Conservation (phyloP, 2,329 filamentous ascomycete species). For the Hypoxylon sp. region DNA sequence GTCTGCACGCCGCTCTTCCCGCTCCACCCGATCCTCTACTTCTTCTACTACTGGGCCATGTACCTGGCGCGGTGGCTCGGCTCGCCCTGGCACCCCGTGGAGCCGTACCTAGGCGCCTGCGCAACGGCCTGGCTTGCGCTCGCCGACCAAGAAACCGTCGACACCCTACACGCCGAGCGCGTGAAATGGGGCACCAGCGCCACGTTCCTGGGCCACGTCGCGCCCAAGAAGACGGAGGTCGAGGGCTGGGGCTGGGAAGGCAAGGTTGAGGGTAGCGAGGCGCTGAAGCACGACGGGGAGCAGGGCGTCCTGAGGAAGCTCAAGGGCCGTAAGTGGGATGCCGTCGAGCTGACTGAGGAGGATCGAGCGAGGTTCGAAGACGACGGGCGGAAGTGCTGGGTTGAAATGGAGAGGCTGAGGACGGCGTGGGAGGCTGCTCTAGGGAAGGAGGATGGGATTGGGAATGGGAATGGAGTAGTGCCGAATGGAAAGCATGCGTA, state of each 20-base stretch:
- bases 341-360: conserved; percentile 72
- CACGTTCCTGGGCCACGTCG: conserved; percentile 69
- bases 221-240: conserved; percentile 83
- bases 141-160: conserved; percentile 72
- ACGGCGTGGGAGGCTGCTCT: conserved; percentile 72
- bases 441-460: conserved; percentile 27
- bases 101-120: conserved; percentile 82
- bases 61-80: conserved; percentile 82
- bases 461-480: background rate
- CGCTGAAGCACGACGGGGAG: conserved; percentile 61
- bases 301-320: conserved; percentile 65
- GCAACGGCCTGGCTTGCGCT: conserved; percentile 85
- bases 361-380: conserved; percentile 73
- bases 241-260: conserved; percentile 87
- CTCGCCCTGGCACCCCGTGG: conserved; percentile 87
- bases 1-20: conserved; percentile 86
- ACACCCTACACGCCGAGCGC: conserved; percentile 68
- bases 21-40: conserved; percentile 77
- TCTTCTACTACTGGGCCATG: conserved; percentile 77
- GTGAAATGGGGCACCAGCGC: conserved; percentile 89
- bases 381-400: conserved; percentile 74
- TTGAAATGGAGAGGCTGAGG: conserved; percentile 79
- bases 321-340: conserved; percentile 71
- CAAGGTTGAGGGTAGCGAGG: conserved; percentile 64
- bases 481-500: conserved; percentile 6